A percentile compares a stretch with the other conserved stretches of the same genome.
phyloP scores from a whole-genome alignment of 441 rosid species.

The Populus hybrid region DNA sequence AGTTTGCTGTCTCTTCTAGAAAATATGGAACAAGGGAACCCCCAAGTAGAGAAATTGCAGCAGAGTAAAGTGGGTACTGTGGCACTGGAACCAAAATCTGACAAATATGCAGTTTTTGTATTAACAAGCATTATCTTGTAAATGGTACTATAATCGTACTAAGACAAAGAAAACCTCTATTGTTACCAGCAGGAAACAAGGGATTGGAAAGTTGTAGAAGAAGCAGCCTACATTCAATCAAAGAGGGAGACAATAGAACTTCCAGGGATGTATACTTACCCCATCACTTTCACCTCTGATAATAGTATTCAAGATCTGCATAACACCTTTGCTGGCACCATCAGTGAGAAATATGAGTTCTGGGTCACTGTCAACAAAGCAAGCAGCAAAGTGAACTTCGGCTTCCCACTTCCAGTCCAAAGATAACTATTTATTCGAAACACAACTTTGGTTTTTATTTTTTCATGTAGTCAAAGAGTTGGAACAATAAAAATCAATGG shows the following conservation, averaged over 20 bases:
- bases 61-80: conserved; percentile 97
- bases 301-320: conserved; percentile 80
- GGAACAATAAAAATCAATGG: not conserved
- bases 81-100: conserved; percentile 98
- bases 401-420: conserved; percentile 6
- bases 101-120: conserved; percentile 16
- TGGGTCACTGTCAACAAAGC: conserved; percentile 63
- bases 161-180: conserved; percentile 2
- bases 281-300: conserved; percentile 85
- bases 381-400: conserved; percentile 14
- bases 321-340: conserved; percentile 99
- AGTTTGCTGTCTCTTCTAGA: conserved; percentile 91
- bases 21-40: conserved; percentile 94
- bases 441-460: not conserved
- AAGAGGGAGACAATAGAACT: not conserved
- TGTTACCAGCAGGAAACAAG: not conserved
- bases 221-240: not conserved
- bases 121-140: not conserved
- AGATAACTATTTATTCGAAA: conserved; percentile 3
- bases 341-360: conserved; percentile 96
- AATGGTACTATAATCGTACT: not conserved
- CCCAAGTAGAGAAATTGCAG: conserved; percentile 77
- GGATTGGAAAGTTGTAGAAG: not conserved
- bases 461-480: not conserved
- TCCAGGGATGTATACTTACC: conserved; percentile 42